Evolutionary conservation across 2,329 filamentous ascomycete species (phyloP).

Genomic region (Pseudogymnoascus sp.): DNA sequence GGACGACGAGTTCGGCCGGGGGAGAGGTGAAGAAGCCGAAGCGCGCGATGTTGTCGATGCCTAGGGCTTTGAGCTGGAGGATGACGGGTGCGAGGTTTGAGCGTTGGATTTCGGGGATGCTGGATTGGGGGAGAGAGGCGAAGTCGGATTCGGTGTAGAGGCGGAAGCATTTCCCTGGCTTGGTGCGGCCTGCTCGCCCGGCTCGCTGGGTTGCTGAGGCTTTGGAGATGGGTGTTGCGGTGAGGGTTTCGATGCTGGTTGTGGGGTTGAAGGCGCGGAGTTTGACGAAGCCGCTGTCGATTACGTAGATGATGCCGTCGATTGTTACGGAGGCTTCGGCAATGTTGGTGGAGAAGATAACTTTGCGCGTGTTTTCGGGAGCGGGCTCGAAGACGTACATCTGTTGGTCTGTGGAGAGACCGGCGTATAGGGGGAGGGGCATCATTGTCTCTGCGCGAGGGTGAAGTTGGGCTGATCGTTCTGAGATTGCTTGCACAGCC

Average conservation of each 20-base stretch:
- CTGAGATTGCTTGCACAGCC: slow-evolving; percentile 68
- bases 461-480: slow-evolving; percentile 57
- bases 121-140: slow-evolving; percentile 57
- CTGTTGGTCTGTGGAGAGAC: slow-evolving; percentile 81
- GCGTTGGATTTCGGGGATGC: slow-evolving; percentile 82
- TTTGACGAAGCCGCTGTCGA: slow-evolving; percentile 89
- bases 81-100: slow-evolving; percentile 83
- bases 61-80: slow-evolving; percentile 86
- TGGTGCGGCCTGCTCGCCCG: slow-evolving; percentile 81
- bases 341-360: slow-evolving; percentile 91
- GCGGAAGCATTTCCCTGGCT: slow-evolving; percentile 86
- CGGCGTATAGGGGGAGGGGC: slow-evolving; percentile 78
- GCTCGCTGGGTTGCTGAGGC: slow-evolving; percentile 88
- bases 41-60: slow-evolving; percentile 86
- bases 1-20: slow-evolving; percentile 73
- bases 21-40: slow-evolving; percentile 86
- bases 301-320: slow-evolving; percentile 80
- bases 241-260: slow-evolving; percentile 82
- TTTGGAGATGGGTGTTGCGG: slow-evolving; percentile 73
- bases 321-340: slow-evolving; percentile 95
- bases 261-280: slow-evolving; percentile 74
- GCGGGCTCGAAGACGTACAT: slow-evolving; percentile 89
- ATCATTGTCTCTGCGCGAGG: slow-evolving; percentile 52
- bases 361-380: slow-evolving; percentile 74
- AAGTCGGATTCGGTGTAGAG: slow-evolving; percentile 77